Evolutionary conservation across 768 basidiomycete genomes (phyloP).

Genomic region (Mycena amicta): DNA sequence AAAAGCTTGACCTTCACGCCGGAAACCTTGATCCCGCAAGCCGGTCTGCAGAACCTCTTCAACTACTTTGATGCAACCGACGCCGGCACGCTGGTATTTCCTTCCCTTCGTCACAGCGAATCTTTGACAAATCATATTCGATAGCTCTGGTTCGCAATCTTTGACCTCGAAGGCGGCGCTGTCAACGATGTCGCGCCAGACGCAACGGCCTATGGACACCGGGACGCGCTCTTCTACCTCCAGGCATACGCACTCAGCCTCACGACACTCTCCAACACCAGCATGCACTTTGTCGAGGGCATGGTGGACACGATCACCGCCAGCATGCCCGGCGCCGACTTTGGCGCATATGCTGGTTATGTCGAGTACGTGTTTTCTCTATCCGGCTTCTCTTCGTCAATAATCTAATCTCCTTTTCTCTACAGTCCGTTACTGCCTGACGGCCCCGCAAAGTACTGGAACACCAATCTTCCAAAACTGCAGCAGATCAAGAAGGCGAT

Average conservation of each 20-base stretch:
- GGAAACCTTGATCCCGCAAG: constrained; percentile 10
- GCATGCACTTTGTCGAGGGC: constrained; percentile 7
- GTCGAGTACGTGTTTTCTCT: constrained; percentile 18
- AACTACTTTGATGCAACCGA: constrained; percentile 16
- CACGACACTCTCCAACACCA: constrained; percentile 10
- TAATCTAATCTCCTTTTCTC: no score
- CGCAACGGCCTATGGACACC: constrained; percentile 22
- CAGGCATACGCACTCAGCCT: constrained; percentile 19
- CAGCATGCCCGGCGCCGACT: constrained; percentile 17
- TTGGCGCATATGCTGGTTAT: constrained; percentile 22
- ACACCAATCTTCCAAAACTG: constrained; percentile 17
- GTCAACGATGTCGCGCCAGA: constrained; percentile 21
- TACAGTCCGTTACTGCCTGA: constrained; percentile 18
- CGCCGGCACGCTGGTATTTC: constrained; percentile 18
- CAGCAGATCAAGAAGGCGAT: constrained; percentile 15
- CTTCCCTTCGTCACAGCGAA: no score
- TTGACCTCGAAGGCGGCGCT: constrained; percentile 20
- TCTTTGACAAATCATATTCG: background rate
- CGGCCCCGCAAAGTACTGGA: constrained; percentile 20
- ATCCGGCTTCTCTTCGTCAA: no score
- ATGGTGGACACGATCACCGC: constrained; percentile 11
- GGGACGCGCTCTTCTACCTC: constrained; percentile 19
- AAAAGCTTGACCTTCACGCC: constrained; percentile 22
- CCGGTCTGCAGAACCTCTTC: constrained; percentile 17
- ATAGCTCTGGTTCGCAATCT: constrained; percentile 25